phyloP scores from a whole-genome alignment of 768 basidiomycete species.

The Termitomyces sp. region DNA sequence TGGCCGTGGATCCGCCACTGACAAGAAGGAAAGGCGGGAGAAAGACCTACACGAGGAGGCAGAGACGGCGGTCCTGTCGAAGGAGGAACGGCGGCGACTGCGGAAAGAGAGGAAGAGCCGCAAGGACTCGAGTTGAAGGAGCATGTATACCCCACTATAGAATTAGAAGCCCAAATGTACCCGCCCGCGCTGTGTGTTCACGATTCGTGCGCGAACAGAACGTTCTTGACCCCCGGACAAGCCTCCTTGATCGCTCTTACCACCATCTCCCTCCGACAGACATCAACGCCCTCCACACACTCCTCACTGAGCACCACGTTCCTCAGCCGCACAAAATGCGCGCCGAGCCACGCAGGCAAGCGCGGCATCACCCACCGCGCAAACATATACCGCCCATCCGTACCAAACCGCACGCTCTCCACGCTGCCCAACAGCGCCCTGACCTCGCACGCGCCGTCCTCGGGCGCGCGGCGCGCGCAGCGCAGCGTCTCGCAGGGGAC shows the following conservation, averaged over 20 bases:
- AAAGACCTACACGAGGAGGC: slow-evolving; percentile 17
- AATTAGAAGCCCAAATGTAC: too few relatives aligned
- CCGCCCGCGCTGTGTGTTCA: not conserved
- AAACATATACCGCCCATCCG: slow-evolving; percentile 18
- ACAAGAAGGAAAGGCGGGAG: slow-evolving; percentile 16
- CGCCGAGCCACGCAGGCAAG: slow-evolving; percentile 16
- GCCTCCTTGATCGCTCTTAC: slow-evolving; percentile 4
- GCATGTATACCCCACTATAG: slow-evolving; percentile 6
- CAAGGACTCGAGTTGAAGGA: slow-evolving; percentile 4
- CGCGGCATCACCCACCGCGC: slow-evolving; percentile 14
- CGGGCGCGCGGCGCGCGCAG: not conserved
- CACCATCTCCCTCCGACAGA: not conserved
- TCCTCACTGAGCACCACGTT: slow-evolving; percentile 11
- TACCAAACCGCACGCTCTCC: slow-evolving; percentile 10
- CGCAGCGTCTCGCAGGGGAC: slow-evolving; percentile 10
- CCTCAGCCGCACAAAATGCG: slow-evolving; percentile 12
- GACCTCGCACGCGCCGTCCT: not conserved
- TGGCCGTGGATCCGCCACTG: not conserved
- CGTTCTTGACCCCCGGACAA: slow-evolving; percentile 7
- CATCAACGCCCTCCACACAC: slow-evolving; percentile 8
- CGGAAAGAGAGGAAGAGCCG: slow-evolving; percentile 12
- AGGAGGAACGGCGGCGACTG: slow-evolving; percentile 16
- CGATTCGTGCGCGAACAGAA: slow-evolving; percentile 2
- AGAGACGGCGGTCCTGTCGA: slow-evolving; percentile 5
- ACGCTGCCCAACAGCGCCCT: not conserved